Evolutionary conservation across 169 alveolate genomes (phyloP), one percentile per base, ranked within the genome.

Genomic region (Eimeria maxima): DNA sequence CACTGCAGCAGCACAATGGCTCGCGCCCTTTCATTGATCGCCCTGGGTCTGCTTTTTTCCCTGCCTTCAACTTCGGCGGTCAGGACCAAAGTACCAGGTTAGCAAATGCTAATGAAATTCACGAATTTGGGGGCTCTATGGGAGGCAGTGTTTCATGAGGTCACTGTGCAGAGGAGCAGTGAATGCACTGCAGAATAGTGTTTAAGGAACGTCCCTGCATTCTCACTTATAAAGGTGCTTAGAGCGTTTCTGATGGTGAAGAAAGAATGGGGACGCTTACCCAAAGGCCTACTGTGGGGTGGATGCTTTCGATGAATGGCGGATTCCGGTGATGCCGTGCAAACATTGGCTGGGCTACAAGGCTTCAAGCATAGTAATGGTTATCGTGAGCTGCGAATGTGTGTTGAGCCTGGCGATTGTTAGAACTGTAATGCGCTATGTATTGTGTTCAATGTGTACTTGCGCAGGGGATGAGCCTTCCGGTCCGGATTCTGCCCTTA

Each of bases 31-130:
- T 87, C 83, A 4, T 27, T 87, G 2, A 47, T 87, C 50, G 93
- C 93, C 11, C 24, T 87, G 33, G 93, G 93, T 67, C 80, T 87
- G 93, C 81, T 87, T 42, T 87, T 38, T 38, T 60, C 83, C 93
- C 50, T 63, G n/a, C 67, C 63, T n/a, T 47, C 83, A 33, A 63
- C 45, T 22, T 63, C 27, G 53, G 78, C 81, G 18, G 18, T 87
- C 73, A 60, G 81, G 53, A 87, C 93, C 3, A 87, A 22, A 42
- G 83, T 42, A 16, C 57, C 93, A 57, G 93, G 93, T 87, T 13
- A 87, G 80, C 45, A 76, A 29, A 8, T 7, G 44, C 13, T 5
- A 29, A 24, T 45, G 11, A 14, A 14, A 73, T 73, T 33, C 83
- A 33, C 7, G 33, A 5, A 2, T 14, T 73, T 38, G 50, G 29